Conservation (phyloP, 441 rosid genomes). For the Jatropha multifida region DNA sequence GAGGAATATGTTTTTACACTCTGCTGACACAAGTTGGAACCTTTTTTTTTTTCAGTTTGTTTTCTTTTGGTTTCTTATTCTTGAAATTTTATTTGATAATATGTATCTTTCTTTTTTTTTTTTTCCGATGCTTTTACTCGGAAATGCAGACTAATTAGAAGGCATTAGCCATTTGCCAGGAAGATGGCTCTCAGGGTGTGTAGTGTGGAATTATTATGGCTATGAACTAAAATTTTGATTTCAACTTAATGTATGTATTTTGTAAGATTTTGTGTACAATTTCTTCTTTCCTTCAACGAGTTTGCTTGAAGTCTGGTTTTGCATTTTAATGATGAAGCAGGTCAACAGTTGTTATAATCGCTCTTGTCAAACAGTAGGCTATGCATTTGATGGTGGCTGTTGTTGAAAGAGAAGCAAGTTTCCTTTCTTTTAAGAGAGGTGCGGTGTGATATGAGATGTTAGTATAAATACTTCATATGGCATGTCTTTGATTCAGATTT, state of each 20-base stretch:
- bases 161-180: not conserved
- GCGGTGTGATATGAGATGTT: no score
- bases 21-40: conserved; percentile 18
- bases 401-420: no score
- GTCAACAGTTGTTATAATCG: no score
- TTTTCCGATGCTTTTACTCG: not conserved
- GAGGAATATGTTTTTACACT: conserved; percentile 9
- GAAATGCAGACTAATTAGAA: not conserved
- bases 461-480: no score
- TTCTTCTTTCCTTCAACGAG: no score
- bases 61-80: not conserved
- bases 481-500: no score
- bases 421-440: no score
- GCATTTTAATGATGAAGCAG: no score
- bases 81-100: conserved; percentile 11
- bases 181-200: not conserved
- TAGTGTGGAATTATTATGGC: not conserved
- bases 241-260: not conserved
- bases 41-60: not conserved
- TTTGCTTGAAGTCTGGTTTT: no score
- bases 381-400: no score
- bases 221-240: not conserved
- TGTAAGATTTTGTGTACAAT: not conserved
- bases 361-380: no score
- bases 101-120: not conserved